Base-by-base conservation (phyloP, 148 eudicot genomes). In the Polygonum maritimum region DNA sequence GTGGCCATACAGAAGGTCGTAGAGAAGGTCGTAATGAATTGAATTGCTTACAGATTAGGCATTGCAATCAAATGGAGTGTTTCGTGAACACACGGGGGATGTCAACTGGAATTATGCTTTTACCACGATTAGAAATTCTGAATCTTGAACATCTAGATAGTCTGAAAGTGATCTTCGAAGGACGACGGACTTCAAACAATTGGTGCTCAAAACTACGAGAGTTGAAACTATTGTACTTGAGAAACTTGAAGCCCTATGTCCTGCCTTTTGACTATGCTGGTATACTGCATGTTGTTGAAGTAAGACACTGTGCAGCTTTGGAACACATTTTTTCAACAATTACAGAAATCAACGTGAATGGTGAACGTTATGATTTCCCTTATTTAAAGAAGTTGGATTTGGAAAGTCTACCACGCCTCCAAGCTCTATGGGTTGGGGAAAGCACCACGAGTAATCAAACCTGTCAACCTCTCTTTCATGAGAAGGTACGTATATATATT, bases 31-130 rank as follows among this genome's bases (percentile, higher is more conserved):
- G 31, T 62, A 39, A 16, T 31, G 40, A 62, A 16, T 62, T 62
- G 69, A 62, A 26, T 31, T 62, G 69, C 69, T 33, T 62, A 62
- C 69, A 31, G 12, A 62, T 62, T 62, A 62, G 69, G 18, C 69
- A 62, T 62, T 62, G 69, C 38, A 62, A 62, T 62, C 38, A 62
- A 62, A 31, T 62, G 69, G 38, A 62, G 69, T 62, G 38, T 60
- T 26, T 62, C 31, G 39, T 62, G 12, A 62, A 62, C 69, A 62
- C 69, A 12, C 31, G 31, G 69, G 69, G 69, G 69, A 62, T 62
- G 69, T 39, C 69, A 62, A 16, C 38, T 62, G 69, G 33, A 31
- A 31, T 62, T 26, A 31, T 31, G 69, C 13, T 62, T 31, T 26
- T 62, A 14, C 39, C 69, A 62, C 13, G 13, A 3, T 22, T 62